These are phyloP conservation scores for Vachellia collinsii DNA, from an alignment of 306 rosid species.

Conservation along the genomic window DNA sequence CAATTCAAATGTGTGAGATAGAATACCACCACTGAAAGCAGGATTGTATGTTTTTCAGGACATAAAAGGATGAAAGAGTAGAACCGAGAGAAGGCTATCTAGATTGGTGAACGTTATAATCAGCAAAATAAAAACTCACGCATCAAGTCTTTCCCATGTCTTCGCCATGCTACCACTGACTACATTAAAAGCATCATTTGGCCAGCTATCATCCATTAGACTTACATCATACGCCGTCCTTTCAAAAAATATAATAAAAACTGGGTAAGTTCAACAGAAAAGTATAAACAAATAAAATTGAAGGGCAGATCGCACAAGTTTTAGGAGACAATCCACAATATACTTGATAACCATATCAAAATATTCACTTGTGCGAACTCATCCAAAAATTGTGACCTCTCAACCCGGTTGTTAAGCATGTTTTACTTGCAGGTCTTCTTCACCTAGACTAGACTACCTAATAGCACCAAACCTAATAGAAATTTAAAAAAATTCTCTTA, in stretches of 20 bases:
- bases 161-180: conserved; percentile 74
- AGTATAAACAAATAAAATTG: background rate
- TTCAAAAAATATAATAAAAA: conserved; percentile 28
- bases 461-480: background rate
- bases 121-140: conserved; percentile 57
- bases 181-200: conserved; percentile 59
- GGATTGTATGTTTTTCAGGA: conserved; percentile 2
- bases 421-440: background rate
- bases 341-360: background rate
- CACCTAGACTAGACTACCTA: background rate
- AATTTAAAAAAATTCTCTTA: background rate
- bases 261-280: conserved; percentile 9
- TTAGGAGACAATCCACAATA: background rate
- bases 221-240: conserved; percentile 94
- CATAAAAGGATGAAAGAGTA: conserved; percentile 17
- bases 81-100: conserved; percentile 16
- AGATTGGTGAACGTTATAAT: conserved; percentile 29
- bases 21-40: conserved; percentile 67
- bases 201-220: conserved; percentile 83
- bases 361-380: background rate
- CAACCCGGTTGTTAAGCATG: conserved; percentile 9
- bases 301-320: background rate
- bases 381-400: background rate
- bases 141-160: conserved; percentile 97
- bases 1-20: conserved; percentile 85